phyloP scores from a whole-genome alignment of 2,329 filamentous ascomycete genomes.

The Cytospora schulzeri region DNA sequence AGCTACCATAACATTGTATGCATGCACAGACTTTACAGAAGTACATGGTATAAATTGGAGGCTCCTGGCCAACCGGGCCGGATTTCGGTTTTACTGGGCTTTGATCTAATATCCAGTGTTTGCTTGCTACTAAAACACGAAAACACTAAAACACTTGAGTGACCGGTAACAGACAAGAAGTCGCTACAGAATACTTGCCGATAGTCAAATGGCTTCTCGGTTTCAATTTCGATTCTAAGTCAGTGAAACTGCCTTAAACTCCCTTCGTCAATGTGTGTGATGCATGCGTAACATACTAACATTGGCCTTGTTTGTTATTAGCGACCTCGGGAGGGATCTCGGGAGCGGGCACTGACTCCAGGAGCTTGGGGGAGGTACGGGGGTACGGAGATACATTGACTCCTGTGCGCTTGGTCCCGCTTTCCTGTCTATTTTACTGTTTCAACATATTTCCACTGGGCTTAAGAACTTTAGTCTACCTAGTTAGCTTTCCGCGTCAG shows the following conservation, averaged over 20 bases:
- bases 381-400: neutral
- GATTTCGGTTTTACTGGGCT: no score
- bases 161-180: neutral
- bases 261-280: neutral
- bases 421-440: neutral
- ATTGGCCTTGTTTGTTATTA: neutral
- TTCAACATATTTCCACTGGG: neutral
- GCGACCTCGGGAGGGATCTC: neutral
- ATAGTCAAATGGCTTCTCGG: neutral
- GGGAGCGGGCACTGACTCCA: neutral
- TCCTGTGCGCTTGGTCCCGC: neutral
- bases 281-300: neutral
- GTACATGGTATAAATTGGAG: no score
- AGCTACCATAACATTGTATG: neutral
- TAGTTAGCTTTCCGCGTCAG: neutral
- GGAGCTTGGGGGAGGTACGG: neutral
- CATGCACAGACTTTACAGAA: no score
- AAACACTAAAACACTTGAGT: neutral
- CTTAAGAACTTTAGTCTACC: neutral
- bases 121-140: neutral
- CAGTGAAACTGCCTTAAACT: conserved; percentile 2
- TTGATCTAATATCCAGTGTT: neutral
- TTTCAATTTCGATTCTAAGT: neutral
- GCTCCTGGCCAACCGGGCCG: no score
- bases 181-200: no score